phyloP scores from a whole-genome alignment of 495 filamentous ascomycete species.

The Lepidopterella palustris region DNA sequence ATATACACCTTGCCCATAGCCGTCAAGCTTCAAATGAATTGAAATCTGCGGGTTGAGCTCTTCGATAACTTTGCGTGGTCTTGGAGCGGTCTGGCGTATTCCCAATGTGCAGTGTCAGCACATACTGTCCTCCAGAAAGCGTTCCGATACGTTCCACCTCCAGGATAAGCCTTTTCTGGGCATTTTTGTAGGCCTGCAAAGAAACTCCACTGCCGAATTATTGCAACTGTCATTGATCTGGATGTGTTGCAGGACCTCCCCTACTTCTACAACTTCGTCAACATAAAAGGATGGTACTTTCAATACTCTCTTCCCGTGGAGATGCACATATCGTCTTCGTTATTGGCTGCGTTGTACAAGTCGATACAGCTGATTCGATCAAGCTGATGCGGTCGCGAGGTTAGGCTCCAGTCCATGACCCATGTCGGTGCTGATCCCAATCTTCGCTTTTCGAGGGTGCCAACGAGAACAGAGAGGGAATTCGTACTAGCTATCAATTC shows the following conservation, averaged over 20 bases:
- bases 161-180: slow-evolving; percentile 2
- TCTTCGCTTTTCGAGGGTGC: no score
- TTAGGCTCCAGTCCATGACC: slow-evolving; percentile 25
- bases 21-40: slow-evolving; percentile 19
- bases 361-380: slow-evolving; percentile 11
- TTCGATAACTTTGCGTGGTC: no score
- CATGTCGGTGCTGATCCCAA: no score
- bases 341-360: slow-evolving; percentile 15
- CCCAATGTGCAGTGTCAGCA: no score
- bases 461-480: no score
- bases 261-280: slow-evolving; percentile 22
- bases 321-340: background rate
- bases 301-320: slow-evolving; percentile 12
- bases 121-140: slow-evolving; percentile 27
- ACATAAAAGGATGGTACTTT: slow-evolving; percentile 12
- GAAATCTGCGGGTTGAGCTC: no score
- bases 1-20: slow-evolving; percentile 14
- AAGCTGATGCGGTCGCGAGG: slow-evolving; percentile 13
- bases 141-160: slow-evolving; percentile 6
- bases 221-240: slow-evolving; percentile 11
- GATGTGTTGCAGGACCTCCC: slow-evolving; percentile 14
- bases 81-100: no score
- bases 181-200: background rate
- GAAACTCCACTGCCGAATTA: slow-evolving; percentile 14
- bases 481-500: no score